A percentile compares a stretch with the other conserved stretches of the same genome.
Conservation (phyloP, 2,329 filamentous ascomycete genomes). For the Ustulina deusta region DNA sequence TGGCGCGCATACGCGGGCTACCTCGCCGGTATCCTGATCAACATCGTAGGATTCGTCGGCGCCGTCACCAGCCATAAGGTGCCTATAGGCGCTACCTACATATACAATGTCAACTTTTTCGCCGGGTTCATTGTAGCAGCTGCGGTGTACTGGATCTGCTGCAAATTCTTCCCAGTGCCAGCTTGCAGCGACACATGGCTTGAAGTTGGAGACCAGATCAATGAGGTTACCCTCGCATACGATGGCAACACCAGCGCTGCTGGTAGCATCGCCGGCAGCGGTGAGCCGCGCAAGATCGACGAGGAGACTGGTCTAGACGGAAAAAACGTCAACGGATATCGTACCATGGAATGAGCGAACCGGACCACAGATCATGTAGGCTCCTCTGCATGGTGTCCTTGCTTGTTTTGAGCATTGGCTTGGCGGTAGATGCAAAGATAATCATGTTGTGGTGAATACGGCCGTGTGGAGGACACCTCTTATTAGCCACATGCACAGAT, state of each 20-base stretch:
- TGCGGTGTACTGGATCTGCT: conserved; percentile 76
- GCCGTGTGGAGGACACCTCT: too few relatives aligned
- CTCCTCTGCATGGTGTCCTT: too few relatives aligned
- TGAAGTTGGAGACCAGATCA: conserved; percentile 59
- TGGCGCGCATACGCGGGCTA: conserved; percentile 89
- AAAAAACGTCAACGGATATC: conserved; percentile 41
- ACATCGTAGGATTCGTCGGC: conserved; percentile 90
- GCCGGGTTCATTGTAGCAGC: conserved; percentile 80
- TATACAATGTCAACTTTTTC: conserved; percentile 95
- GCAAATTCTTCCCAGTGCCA: conserved; percentile 76
- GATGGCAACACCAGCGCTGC: conserved; percentile 45
- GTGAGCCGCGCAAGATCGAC: conserved; percentile 54
- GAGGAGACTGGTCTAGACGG: conserved; percentile 51
- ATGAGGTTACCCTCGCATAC: conserved; percentile 64
- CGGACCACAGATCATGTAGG: background rate
- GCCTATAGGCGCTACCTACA: conserved; percentile 81
- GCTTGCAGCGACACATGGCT: conserved; percentile 79
- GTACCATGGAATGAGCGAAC: conserved; percentile 25
- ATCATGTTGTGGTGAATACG: too few relatives aligned
- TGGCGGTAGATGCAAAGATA: too few relatives aligned
- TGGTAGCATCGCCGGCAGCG: conserved; percentile 29
- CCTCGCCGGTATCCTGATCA: conserved; percentile 85
- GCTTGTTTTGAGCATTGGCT: conserved; percentile 51
- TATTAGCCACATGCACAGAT: too few relatives aligned
- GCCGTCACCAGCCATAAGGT: conserved; percentile 75